These are phyloP conservation scores for Lyophyllum decastes DNA, from an alignment of 768 basidiomycete species.

Conservation along the genomic window DNA sequence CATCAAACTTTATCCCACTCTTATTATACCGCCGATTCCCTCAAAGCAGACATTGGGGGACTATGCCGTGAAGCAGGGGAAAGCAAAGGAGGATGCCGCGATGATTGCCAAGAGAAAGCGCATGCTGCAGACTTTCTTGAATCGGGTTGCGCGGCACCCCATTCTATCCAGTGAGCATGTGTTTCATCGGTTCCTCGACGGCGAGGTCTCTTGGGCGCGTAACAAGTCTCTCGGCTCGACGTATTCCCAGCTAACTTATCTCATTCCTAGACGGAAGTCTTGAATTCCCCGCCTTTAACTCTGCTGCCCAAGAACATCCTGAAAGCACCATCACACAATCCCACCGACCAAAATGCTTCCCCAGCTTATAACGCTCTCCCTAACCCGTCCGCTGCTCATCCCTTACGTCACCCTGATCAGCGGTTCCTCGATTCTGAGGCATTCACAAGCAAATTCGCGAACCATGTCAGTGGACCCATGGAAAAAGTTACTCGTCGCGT, in stretches of 20 bases:
- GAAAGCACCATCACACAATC: slow-evolving; percentile 93
- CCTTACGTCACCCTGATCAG: slow-evolving; percentile 91
- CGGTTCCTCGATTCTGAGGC: slow-evolving; percentile 94
- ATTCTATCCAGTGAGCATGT: slow-evolving; percentile 95
- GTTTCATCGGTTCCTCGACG: slow-evolving; percentile 94
- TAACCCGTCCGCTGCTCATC: slow-evolving; percentile 85
- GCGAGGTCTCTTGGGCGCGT: slow-evolving; percentile 93
- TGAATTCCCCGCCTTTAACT: slow-evolving; percentile 91
- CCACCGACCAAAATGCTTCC: slow-evolving; percentile 75
- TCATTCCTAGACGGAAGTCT: slow-evolving; percentile 75
- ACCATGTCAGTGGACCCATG: slow-evolving; percentile 89
- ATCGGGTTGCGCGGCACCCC: slow-evolving; percentile 87
- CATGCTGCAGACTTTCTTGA: slow-evolving; percentile 94
- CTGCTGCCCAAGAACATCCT: slow-evolving; percentile 93
- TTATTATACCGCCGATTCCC: slow-evolving; percentile 97
- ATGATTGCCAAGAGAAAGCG: slow-evolving; percentile 92
- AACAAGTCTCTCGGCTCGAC: not conserved
- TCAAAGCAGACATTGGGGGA: slow-evolving; percentile 95
- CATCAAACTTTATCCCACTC: slow-evolving; percentile 87
- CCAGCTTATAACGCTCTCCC: slow-evolving; percentile 84
- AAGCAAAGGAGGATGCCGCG: slow-evolving; percentile 93
- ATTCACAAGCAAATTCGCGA: slow-evolving; percentile 94
- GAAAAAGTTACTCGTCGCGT: slow-evolving; percentile 93
- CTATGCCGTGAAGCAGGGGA: slow-evolving; percentile 95
- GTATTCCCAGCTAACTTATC: not conserved